Evolutionary conservation across 2,329 filamentous ascomycete genomes (phyloP).

Genomic region (Keithomyces neogunnii): DNA sequence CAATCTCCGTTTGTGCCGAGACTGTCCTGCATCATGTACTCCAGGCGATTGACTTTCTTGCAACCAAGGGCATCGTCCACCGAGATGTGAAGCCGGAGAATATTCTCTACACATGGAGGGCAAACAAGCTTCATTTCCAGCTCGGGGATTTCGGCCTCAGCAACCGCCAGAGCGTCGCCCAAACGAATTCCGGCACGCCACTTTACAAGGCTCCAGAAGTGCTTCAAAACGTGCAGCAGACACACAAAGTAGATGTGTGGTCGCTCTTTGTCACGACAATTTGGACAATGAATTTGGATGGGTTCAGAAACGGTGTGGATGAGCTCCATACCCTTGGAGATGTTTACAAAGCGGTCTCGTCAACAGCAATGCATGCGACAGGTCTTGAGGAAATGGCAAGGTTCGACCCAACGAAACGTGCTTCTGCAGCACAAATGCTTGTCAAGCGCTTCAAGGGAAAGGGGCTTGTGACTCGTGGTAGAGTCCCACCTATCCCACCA

Average conservation of each 20-base stretch:
- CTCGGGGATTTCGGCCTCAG: constrained; percentile 7
- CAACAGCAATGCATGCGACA: not conserved
- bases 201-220: constrained; percentile 14
- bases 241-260: constrained; percentile 17
- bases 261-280: constrained; percentile 16
- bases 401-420: not conserved
- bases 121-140: not conserved
- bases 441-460: constrained; percentile 5
- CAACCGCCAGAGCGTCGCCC: not conserved
- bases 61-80: constrained; percentile 10
- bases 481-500: too few species aligned
- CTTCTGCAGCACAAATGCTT: constrained; percentile 9
- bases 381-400: constrained; percentile 5
- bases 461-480: too few species aligned
- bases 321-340: too few species aligned
- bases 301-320: not conserved
- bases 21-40: constrained; percentile 13
- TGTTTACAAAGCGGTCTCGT: too few species aligned
- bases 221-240: constrained; percentile 6
- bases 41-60: constrained; percentile 13
- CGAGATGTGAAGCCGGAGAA: constrained; percentile 16
- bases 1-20: not conserved
- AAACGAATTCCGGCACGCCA: not conserved
- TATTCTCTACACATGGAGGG: constrained; percentile 1
- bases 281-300: constrained; percentile 10